Evolutionary conservation across 768 basidiomycete species (phyloP), one percentile per base, ranked within the genome.

Genomic region (Hemileccinum impolitum): DNA sequence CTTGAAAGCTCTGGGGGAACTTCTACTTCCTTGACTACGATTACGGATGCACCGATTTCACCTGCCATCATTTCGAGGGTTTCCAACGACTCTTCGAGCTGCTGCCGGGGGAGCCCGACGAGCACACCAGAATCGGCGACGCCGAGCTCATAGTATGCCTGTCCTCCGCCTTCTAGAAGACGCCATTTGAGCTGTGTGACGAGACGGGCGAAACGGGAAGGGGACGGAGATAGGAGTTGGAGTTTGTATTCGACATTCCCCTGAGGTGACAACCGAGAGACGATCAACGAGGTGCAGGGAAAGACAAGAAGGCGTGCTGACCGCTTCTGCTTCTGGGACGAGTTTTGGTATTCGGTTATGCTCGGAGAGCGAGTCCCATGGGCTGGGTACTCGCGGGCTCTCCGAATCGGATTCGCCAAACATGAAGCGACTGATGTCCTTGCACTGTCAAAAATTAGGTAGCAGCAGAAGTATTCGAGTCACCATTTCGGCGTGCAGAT

Each of bases 181-280:
- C 94, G 81, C 94, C 95, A 97, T 62, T 95, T 94, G 68, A 96
- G 81, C 70, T 97, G 94, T 0, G 94, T 97, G 47, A 93, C 89
- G 18, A 98, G 85, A 51, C 85, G 81, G 4, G 80, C 78, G 57
- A 91, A 90, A 40, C 90, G 88, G 4, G 81, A 76, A 0, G 82
- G 80, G 13, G 87, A 76, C 0, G 93, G 90, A 42, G 82, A 75
- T 35, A 93, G 78, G 18, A 95, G 83, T 65, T 93, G 90, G 30
- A 95, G 79, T 69, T 96, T 96, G 75, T 96, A 96, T 68, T 96
- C 93, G 51, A 96, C 83, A 60, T 93, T 94, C 9, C 93, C 93
- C 69, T 87, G 74, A 18, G 21, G 8, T n/a, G n/a, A n/a, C n/a
- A n/a, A n/a, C n/a, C n/a, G n/a, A 18, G 26, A 8, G 6, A 25